phyloP scores from a whole-genome alignment of 2,329 filamentous ascomycete genomes.

The Talaromyces atroroseus region DNA sequence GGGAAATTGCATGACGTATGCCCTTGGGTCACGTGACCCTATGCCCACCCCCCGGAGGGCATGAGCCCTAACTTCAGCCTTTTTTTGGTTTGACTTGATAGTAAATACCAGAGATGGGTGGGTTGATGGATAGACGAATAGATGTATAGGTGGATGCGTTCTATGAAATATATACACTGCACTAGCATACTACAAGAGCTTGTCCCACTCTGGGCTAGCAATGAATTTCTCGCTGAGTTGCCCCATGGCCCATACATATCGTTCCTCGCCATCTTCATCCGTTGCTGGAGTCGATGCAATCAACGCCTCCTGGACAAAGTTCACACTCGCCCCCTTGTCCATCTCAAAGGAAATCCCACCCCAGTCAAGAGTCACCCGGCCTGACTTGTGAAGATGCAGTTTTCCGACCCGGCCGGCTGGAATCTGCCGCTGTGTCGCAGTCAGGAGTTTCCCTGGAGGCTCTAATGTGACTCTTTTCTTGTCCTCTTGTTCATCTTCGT shows the following conservation, averaged over 20 bases:
- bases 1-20: conserved; percentile 8
- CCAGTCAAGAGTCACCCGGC: conserved; percentile 58
- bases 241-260: conserved; percentile 51
- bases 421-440: conserved; percentile 38
- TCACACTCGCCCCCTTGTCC: conserved; percentile 50
- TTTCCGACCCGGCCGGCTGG: conserved; percentile 55
- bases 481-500: conserved; percentile 24
- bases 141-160: background rate
- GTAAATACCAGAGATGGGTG: background rate
- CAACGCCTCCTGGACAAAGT: conserved; percentile 58
- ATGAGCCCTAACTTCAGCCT: background rate
- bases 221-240: conserved; percentile 62
- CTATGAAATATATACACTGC: too few relatives aligned
- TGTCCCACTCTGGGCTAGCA: conserved; percentile 56
- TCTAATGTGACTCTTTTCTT: conserved; percentile 1
- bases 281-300: conserved; percentile 29
- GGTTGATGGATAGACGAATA: background rate
- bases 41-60: too few relatives aligned
- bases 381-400: conserved; percentile 56
- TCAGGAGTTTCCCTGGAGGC: conserved; percentile 29
- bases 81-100: background rate
- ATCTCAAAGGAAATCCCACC: conserved; percentile 56
- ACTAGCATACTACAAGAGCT: conserved; percentile 34
- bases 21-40: background rate
- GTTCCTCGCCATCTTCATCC: conserved; percentile 19